Conservation (phyloP, 108 stramenopile genomes). For the Pseudonitzschia pungens region DNA sequence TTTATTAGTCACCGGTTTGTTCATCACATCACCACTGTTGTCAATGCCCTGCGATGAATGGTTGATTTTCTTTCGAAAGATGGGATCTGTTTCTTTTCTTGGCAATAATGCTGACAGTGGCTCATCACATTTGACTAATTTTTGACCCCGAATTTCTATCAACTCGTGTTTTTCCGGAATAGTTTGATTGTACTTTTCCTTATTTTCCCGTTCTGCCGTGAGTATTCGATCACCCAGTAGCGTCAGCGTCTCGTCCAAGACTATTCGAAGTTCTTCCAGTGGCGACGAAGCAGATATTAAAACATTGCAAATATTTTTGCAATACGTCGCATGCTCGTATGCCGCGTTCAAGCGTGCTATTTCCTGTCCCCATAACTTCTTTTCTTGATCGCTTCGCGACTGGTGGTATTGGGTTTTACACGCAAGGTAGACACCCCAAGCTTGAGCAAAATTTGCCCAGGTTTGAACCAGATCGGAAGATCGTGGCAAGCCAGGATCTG, state of each 20-base stretch:
- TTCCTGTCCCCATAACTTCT: slow-evolving; percentile 31
- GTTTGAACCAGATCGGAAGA: slow-evolving; percentile 11
- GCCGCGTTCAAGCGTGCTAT: slow-evolving; percentile 27
- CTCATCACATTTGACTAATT: slow-evolving; percentile 32
- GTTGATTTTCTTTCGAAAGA: slow-evolving; percentile 17
- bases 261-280: slow-evolving; percentile 12
- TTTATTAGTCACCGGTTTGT: background rate
- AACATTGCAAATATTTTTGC: slow-evolving; percentile 18
- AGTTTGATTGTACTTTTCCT: slow-evolving; percentile 9
- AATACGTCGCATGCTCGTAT: background rate
- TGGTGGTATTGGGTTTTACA: slow-evolving; percentile 49
- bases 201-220: slow-evolving; percentile 21
- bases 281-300: background rate
- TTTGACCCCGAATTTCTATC: slow-evolving; percentile 42
- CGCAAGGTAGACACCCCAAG: slow-evolving; percentile 42
- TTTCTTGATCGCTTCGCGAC: slow-evolving; percentile 23
- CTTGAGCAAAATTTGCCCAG: slow-evolving; percentile 29
- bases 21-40: background rate
- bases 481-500: background rate
- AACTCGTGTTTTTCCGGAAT: slow-evolving; percentile 24
- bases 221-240: slow-evolving; percentile 3
- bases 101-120: slow-evolving; percentile 16
- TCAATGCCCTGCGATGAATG: background rate
- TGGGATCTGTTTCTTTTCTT: slow-evolving; percentile 3
- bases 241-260: slow-evolving; percentile 3